Conservation (phyloP, 257 asterid species). For the Solanum okadae region DNA sequence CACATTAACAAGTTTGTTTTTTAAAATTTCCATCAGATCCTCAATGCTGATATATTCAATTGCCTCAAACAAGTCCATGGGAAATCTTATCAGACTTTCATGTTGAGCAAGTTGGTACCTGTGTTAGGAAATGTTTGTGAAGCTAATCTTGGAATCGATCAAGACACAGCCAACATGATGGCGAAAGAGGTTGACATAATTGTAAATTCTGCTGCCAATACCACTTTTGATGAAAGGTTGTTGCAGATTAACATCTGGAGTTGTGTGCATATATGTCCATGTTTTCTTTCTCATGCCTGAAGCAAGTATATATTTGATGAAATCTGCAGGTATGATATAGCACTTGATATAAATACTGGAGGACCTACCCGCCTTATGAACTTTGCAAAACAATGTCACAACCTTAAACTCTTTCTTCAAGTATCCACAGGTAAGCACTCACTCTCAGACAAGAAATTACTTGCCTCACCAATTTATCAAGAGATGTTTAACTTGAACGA, state of each 20-base stretch:
- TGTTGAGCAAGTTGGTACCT: slow-evolving; percentile 80
- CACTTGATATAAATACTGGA: slow-evolving; percentile 75
- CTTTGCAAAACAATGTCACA: slow-evolving; percentile 69
- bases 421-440: slow-evolving; percentile 75
- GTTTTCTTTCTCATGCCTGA: background rate
- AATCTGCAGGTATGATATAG: slow-evolving; percentile 64
- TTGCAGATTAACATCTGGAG: background rate
- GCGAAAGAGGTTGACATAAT: slow-evolving; percentile 60
- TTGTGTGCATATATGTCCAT: background rate
- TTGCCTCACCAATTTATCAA: background rate
- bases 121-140: slow-evolving; percentile 81
- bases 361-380: slow-evolving; percentile 73
- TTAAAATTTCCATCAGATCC: slow-evolving; percentile 23
- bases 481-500: background rate
- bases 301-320: background rate
- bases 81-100: slow-evolving; percentile 61
- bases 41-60: slow-evolving; percentile 63
- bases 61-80: slow-evolving; percentile 70
- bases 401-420: slow-evolving; percentile 65
- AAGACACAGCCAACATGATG: slow-evolving; percentile 41
- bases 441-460: background rate
- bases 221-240: slow-evolving; percentile 82
- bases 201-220: slow-evolving; percentile 86
- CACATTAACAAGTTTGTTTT: background rate
- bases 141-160: slow-evolving; percentile 51